phyloP scores from a whole-genome alignment of 1,284 basidiomycete species.

The Mycosarcoma mackinlayi region DNA sequence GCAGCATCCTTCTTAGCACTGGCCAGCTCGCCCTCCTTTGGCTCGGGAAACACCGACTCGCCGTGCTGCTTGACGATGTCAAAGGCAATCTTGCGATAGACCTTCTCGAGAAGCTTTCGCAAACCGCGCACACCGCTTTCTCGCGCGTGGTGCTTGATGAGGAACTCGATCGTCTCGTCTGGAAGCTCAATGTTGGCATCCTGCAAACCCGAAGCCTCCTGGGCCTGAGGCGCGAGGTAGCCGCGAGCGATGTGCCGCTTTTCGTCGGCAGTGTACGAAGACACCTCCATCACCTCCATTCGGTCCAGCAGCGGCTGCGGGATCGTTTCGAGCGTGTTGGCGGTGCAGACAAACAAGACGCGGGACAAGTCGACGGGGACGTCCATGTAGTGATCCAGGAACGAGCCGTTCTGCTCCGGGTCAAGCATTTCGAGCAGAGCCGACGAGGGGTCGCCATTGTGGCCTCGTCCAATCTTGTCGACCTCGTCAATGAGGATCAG shows the following conservation, averaged over 20 bases:
- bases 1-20: constrained; percentile 47
- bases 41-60: constrained; percentile 85
- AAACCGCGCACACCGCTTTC: constrained; percentile 79
- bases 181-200: constrained; percentile 64
- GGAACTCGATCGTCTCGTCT: constrained; percentile 78
- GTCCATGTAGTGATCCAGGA: constrained; percentile 97
- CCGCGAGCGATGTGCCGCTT: constrained; percentile 90
- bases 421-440: constrained; percentile 97
- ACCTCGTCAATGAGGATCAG: constrained; percentile 93
- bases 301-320: constrained; percentile 94
- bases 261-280: constrained; percentile 89
- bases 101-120: constrained; percentile 73
- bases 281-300: constrained; percentile 89
- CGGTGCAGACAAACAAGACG: constrained; percentile 95
- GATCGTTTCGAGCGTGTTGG: constrained; percentile 82
- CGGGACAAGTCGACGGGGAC: constrained; percentile 95
- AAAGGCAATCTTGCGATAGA: constrained; percentile 95
- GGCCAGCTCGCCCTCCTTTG: constrained; percentile 68
- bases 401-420: constrained; percentile 95
- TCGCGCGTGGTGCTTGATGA: constrained; percentile 96
- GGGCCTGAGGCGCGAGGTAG: constrained; percentile 94
- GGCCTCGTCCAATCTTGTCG: constrained; percentile 94
- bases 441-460: constrained; percentile 94
- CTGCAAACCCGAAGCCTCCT: constrained; percentile 83
- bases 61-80: constrained; percentile 92